Base-by-base conservation (phyloP, 2,329 filamentous ascomycete genomes). In the Neoscytalidium dimidiatum region DNA sequence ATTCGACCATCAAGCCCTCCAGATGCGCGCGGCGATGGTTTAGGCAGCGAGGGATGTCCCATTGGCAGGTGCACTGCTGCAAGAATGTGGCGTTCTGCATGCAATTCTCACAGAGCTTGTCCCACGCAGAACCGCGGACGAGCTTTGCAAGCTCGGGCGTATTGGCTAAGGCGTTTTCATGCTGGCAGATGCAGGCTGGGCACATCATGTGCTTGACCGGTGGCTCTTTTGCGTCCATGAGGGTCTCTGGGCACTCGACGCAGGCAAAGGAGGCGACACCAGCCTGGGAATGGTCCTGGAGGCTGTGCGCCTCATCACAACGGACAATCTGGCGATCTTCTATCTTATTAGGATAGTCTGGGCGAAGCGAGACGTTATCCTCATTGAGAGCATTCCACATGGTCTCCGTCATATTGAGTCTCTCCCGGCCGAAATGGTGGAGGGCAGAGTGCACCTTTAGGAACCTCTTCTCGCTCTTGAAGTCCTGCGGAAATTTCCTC, bases 221-320 rank as follows among this genome's bases (percentile, higher is more conserved):
- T 8, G 2, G 6, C 31, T 26, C 9, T 13, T 31, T 23, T 9
- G 26, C n/a, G 21, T 31, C 14, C 8, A 53, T 35, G 7, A 19
- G n/a, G 9, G 35, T 21, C 19, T 5, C 21, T 6, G 31, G 31
- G 31, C 53, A 60, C 1, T 33, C 11, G 28, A 11, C 5, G 17
- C 56, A 60, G 1, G 4, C 4, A 6, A 46, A 2, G 1, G 56
- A 46, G 14, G 3, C 14, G 9, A 28, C n/a, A 9, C 56, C 56
- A 6, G 9, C 6, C 3, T 38, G 56, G 0, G 56, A 46, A 13
- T 60, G 56, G 23, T 46, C n/a, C 2, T n/a, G n/a, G 1, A 60
- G 56, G 56, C 56, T 60, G 28, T 60, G 56, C 1, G 7, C 6
- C 41, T 60, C 56, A 17, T 60, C 56, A 28, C 56, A 60, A 13